phyloP scores from a whole-genome alignment of 352 stramenopile genomes.

The Phytophthora syringae region DNA sequence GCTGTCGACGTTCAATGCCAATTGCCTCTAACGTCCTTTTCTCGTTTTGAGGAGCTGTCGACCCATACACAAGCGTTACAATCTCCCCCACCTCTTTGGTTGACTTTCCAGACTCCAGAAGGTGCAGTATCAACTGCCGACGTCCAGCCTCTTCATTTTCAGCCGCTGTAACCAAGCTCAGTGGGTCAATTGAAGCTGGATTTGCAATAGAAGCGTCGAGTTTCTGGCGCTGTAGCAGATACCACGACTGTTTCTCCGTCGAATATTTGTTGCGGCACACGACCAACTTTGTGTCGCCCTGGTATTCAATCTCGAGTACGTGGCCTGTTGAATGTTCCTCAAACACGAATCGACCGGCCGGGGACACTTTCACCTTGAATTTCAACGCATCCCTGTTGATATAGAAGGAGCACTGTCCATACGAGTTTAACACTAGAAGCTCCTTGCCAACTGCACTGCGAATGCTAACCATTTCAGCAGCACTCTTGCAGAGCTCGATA shows the following conservation, averaged over 20 bases:
- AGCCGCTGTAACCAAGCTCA: not conserved
- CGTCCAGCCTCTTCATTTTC: not conserved
- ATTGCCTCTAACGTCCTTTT: not conserved
- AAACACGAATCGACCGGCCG: not conserved
- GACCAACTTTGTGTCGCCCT: not conserved
- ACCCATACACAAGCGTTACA: not conserved
- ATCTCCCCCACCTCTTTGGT: not conserved
- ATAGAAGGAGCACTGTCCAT: not conserved
- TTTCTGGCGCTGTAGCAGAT: not conserved
- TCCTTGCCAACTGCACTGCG: no score
- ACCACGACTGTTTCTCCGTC: not conserved
- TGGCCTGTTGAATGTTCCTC: not conserved
- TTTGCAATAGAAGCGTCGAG: not conserved
- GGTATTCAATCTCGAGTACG: not conserved
- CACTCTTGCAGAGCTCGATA: no score
- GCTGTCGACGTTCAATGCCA: slow-evolving; percentile 5
- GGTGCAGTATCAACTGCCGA: not conserved
- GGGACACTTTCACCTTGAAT: not conserved
- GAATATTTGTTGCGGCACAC: not conserved
- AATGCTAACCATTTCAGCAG: no score
- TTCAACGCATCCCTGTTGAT: not conserved
- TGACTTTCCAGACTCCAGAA: not conserved
- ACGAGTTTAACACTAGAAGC: no score
- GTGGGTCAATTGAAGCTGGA: not conserved
- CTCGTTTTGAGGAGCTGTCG: not conserved